These are phyloP conservation scores for Arthroderma uncinatum DNA, from an alignment of 2,329 filamentous ascomycete genomes.

Conservation along the genomic window DNA sequence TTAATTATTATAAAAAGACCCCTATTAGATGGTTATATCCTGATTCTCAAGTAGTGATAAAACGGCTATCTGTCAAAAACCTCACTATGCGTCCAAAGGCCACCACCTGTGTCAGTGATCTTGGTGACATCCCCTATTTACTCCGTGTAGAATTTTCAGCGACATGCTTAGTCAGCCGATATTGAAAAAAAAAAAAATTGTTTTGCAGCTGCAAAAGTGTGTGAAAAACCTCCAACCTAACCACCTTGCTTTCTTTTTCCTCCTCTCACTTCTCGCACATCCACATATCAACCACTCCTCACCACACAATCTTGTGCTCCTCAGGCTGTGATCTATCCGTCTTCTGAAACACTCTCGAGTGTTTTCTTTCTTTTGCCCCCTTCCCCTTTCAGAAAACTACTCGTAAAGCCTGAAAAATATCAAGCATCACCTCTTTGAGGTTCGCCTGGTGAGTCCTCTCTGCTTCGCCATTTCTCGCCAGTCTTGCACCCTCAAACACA, in stretches of 20 bases:
- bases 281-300: background rate
- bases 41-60: too few relatives aligned
- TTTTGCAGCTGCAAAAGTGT: too few relatives aligned
- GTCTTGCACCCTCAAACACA: too few relatives aligned
- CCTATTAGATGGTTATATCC: too few relatives aligned
- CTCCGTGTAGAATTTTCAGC: too few relatives aligned
- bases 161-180: background rate
- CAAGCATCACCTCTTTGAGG: constrained; percentile 12
- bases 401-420: constrained; percentile 18
- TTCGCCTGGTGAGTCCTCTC: constrained; percentile 12
- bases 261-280: constrained; percentile 1
- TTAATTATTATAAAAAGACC: too few relatives aligned
- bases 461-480: background rate
- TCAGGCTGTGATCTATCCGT: constrained; percentile 1
- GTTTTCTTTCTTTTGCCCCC: constrained; percentile 16
- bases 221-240: too few relatives aligned
- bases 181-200: constrained; percentile 3
- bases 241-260: constrained; percentile 5
- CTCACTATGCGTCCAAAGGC: too few relatives aligned
- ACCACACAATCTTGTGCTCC: background rate
- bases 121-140: too few relatives aligned
- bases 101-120: too few relatives aligned
- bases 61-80: too few relatives aligned
- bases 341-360: constrained; percentile 1
- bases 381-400: constrained; percentile 23